A percentile compares a stretch with the other conserved stretches of the same genome.
These are phyloP conservation scores for Funneliformis mosseae DNA, from an alignment of 192 early-diverging fungal genomes.

Conservation along the genomic window DNA sequence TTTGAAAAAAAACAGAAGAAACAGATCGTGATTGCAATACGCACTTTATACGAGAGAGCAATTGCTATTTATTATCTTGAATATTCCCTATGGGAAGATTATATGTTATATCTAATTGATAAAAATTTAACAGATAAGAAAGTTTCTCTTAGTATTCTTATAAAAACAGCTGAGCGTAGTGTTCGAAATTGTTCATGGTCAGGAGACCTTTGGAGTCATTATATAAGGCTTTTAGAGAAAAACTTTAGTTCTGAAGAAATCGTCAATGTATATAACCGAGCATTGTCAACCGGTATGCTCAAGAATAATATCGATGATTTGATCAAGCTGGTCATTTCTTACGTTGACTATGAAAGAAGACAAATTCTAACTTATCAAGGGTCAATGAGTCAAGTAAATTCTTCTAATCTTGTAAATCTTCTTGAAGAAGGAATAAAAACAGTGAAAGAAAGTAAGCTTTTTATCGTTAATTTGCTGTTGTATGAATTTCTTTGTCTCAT, in stretches of 20 bases:
- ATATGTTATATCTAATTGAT: slow-evolving; percentile 61
- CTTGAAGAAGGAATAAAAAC: slow-evolving; percentile 38
- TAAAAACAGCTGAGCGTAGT: slow-evolving; percentile 50
- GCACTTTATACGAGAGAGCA: slow-evolving; percentile 69
- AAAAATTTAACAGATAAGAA: slow-evolving; percentile 48
- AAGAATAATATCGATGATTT: slow-evolving; percentile 42
- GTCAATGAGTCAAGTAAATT: slow-evolving; percentile 31
- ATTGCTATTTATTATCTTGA: slow-evolving; percentile 62
- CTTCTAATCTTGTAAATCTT: slow-evolving; percentile 27
- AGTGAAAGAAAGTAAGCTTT: slow-evolving; percentile 35
- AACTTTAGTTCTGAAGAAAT: slow-evolving; percentile 4
- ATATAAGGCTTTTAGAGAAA: slow-evolving; percentile 9
- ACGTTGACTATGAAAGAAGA: slow-evolving; percentile 45
- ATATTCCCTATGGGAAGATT: slow-evolving; percentile 66
- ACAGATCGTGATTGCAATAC: slow-evolving; percentile 37
- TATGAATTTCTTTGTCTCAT: neutral
- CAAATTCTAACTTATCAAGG: slow-evolving; percentile 34
- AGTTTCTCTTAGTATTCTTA: slow-evolving; percentile 24
- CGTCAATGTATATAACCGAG: slow-evolving; percentile 30
- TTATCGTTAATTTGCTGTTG: neutral
- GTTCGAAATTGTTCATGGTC: slow-evolving; percentile 75
- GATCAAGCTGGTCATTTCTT: slow-evolving; percentile 38
- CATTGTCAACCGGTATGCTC: slow-evolving; percentile 32
- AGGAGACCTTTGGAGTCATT: slow-evolving; percentile 60
- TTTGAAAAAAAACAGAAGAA: slow-evolving; percentile 36